Evolutionary conservation across 1,284 basidiomycete species (phyloP).

Genomic region (Tylopilus sp.): DNA sequence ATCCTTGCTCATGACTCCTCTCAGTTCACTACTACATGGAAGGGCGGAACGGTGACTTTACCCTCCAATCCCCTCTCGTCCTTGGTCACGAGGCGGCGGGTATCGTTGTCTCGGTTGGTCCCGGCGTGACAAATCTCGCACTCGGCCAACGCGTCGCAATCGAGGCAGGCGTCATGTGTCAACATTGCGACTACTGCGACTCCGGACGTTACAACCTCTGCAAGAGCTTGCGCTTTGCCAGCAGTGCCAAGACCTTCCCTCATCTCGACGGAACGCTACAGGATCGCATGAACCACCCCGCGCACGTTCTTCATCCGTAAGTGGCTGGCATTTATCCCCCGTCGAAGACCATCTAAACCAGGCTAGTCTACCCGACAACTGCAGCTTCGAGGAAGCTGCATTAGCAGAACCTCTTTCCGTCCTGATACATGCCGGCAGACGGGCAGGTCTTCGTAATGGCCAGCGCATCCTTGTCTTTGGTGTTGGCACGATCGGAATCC

Average conservation of each 20-base stretch:
- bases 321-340: constrained; percentile 32
- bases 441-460: constrained; percentile 56
- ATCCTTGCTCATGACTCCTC: constrained; percentile 9
- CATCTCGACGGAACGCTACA: constrained; percentile 92
- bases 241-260: constrained; percentile 87
- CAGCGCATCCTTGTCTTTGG: constrained; percentile 85
- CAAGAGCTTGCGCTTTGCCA: constrained; percentile 83
- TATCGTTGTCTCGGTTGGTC: constrained; percentile 70
- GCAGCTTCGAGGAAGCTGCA: constrained; percentile 76
- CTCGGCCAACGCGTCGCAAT: constrained; percentile 91
- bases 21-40: constrained; percentile 87
- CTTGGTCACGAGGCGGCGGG: constrained; percentile 93
- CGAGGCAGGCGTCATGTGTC: constrained; percentile 90
- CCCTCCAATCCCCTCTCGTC: constrained; percentile 76
- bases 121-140: constrained; percentile 59
- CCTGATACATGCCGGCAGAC: constrained; percentile 77
- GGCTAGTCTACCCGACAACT: constrained; percentile 69
- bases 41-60: constrained; percentile 90
- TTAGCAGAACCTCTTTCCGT: constrained; percentile 91
- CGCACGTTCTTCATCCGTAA: constrained; percentile 81
- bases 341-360: constrained; percentile 13
- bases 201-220: constrained; percentile 94
- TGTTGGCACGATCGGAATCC: constrained; percentile 87
- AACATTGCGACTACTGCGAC: constrained; percentile 60
- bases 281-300: constrained; percentile 84